Evolutionary conservation across 2,329 filamentous ascomycete genomes (phyloP), one percentile per base, ranked within the genome.

Genomic region (Fusarium sarcochroum): DNA sequence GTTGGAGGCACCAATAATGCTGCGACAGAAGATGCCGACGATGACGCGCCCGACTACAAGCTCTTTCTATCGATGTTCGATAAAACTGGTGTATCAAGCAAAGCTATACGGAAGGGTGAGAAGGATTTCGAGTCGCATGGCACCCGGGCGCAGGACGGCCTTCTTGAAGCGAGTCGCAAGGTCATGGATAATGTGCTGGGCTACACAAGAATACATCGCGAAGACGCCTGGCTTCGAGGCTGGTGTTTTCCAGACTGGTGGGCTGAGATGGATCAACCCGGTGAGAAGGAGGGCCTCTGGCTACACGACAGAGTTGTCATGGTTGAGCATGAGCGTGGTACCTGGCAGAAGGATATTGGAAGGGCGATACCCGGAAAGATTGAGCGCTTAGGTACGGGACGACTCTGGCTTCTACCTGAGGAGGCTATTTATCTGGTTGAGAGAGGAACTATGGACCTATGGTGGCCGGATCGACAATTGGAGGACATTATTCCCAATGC

Each of bases 51-150:
- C 75, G 95, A 98, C 80, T 98, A 95, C 79, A 90, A 92, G 68
- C 90, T 94, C 66, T 90, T 90, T 66, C 81, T 82, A 5, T 81
- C 85, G 30, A 79, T 87, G 66, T 84, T 85, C 66, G 77, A 81
- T 63, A 86, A 87, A 74, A 80, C 82, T 53, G 80, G 82, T 46
- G 79, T 85, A 42, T 85, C 85, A 10, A 79, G 84, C 50, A 88
- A 89, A 72, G 86, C 94, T 13, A 93, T 97, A 35, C 94, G 95
- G 70, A 93, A 94, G 68, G 96, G 96, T 63, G 94, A 97, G 78
- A 99, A 99, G 80, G 96, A 99, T 81, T 99, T 98, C 78, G 96
- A 98, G 81, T 90, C 92, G 27, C 94, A 98, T 80, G 92, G 93
- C 47, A 98, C 96, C 4, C 87, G 88, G 32, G 89, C 92, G 32